Evolutionary conservation across 2,329 filamentous ascomycete genomes (phyloP).

Genomic region (Diaporthe ampelina): DNA sequence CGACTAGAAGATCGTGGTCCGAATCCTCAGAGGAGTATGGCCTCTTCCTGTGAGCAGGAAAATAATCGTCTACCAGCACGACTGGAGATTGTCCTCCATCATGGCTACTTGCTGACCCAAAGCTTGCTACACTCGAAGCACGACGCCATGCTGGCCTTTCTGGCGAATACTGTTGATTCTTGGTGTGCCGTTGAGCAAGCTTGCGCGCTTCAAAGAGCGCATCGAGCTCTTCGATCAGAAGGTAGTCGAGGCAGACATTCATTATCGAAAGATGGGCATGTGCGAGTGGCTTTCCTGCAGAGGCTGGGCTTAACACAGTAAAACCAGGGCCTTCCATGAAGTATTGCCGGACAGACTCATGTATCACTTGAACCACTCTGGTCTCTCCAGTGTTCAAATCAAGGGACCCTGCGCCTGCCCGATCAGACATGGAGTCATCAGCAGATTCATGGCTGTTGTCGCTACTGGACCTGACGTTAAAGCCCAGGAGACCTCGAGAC

Average conservation of each 20-base stretch:
- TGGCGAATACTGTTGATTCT: not conserved
- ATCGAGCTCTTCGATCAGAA: not conserved
- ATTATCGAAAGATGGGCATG: not conserved
- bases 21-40: not conserved
- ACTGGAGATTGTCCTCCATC: not conserved
- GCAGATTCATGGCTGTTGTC: not conserved
- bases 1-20: not conserved
- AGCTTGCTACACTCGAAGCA: not conserved
- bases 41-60: not conserved
- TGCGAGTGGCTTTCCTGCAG: not conserved
- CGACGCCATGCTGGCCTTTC: not conserved
- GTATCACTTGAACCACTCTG: not conserved
- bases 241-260: not conserved
- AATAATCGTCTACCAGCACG: no score
- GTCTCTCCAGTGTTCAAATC: not conserved
- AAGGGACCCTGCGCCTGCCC: constrained; percentile 5
- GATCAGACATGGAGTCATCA: not conserved
- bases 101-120: not conserved
- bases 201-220: not conserved
- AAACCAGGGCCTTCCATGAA: not conserved
- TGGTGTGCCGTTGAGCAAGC: not conserved
- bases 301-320: not conserved
- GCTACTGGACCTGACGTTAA: not conserved
- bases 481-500: not conserved
- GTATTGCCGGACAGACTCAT: not conserved